Evolutionary conservation across 257 asterid genomes (phyloP).

Genomic region (Solanum medicagineum): DNA sequence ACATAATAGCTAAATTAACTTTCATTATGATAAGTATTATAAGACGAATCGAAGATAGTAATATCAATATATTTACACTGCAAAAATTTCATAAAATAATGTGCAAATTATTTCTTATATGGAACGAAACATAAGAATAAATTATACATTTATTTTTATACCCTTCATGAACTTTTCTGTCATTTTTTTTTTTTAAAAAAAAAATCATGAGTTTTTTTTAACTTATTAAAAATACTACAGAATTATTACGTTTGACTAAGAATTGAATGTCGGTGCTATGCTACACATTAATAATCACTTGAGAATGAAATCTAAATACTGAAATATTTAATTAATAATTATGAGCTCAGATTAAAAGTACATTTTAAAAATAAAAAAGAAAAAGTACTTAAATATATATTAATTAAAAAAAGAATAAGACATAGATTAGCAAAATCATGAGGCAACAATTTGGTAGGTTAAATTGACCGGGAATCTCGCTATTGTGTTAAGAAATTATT

Average conservation of each 20-base stretch:
- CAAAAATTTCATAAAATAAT: not conserved
- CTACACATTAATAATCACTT: not conserved
- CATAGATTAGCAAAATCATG: conserved; percentile 28
- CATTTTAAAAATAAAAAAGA: not conserved
- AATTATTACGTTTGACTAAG: not conserved
- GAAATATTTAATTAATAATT: not conserved
- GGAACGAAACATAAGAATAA: not conserved
- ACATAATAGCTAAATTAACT: not conserved
- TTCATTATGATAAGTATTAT: not conserved
- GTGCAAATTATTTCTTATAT: not conserved
- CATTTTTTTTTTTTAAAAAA: no score
- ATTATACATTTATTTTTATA: not conserved
- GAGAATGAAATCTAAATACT: not conserved
- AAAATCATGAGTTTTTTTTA: not conserved
- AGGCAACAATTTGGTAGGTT: conserved; percentile 14
- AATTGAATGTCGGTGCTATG: conserved; percentile 1
- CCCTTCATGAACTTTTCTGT: not conserved
- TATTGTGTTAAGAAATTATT: conserved; percentile 29
- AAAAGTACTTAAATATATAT: not conserved
- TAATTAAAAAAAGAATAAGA: not conserved
- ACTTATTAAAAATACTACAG: not conserved
- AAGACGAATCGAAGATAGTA: not conserved
- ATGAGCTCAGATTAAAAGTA: not conserved
- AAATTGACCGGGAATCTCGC: conserved; percentile 69
- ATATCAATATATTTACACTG: not conserved